Base-by-base conservation (phyloP, 106 monocot genomes). In the Apostasia ramifera region DNA sequence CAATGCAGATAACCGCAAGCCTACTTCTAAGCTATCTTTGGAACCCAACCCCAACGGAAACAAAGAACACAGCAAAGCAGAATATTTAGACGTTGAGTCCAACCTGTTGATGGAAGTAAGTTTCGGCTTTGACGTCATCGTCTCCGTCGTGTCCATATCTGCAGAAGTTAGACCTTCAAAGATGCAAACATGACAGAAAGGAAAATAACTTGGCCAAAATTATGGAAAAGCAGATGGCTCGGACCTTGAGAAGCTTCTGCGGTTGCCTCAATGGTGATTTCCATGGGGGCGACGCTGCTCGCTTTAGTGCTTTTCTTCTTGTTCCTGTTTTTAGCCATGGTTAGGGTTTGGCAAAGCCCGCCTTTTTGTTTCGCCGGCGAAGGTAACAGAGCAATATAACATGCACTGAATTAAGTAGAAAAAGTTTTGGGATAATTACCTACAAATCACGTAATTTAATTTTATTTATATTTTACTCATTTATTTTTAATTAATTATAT, bases 281-380 rank as follows among this genome's bases (percentile, higher is more conserved):
- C 66, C 74, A 74, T 74, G 37, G 74, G 57, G 1, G 11, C 53
- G 5, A 2, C 45, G 58, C 58, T 48, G 40, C 58, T 47, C 70
- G 56, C 26, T 26, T 26, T 26, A 26, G 26, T 73, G 5, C 44
- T 54, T 65, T 72, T 62, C 72, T 63, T 73, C 73, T 57, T 73
- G 64, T 66, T 73, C 64, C 66, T 44, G 58, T 67, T 66, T 47
- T 74, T 74, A 6, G 66, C 74, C 74, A 74, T 74, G 37, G 71
- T 41, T 41, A 45, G 59, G 41, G 52, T 72, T 62, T 62, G 26
- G 26, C 26, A 26, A 26, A 26, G 26, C 26, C 26, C 26, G 26
- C 26, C 26, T 26, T 26, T 26, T 26, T 26, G 26, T 26, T 26
- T 26, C 26, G 26, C 26, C 26, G 26, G 26, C 26, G 26, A 26